Evolutionary conservation across 2,329 filamentous ascomycete species (phyloP), one percentile per base, ranked within the genome.

Genomic region (Xylariaceae sp.): DNA sequence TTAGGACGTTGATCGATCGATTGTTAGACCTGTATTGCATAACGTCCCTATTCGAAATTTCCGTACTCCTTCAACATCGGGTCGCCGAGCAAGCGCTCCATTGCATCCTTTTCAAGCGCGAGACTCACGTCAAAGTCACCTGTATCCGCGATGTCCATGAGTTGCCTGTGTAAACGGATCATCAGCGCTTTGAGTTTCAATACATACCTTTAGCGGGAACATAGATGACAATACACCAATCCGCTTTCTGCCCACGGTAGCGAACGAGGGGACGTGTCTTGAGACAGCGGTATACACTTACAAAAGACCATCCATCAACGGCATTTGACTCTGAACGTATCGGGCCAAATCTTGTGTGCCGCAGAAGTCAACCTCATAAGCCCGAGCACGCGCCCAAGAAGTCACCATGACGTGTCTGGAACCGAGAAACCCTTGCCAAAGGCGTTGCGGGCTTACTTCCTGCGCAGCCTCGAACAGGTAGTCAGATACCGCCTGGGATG

Each of bases 381-480:
- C 57, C 17, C 61, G 62, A 12, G 65, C 47, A 30, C 68, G 57
- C 19, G 67, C 64, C 75, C 75, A 78, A 0, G 68, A 71, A 5
- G 74, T 77, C 3, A 72, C 68, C 3, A 76, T 53, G 1, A 68
- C 54, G 58, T 77, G 74, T 18, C 64, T 59, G 0, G 55, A 49
- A 0, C 75, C 75, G 6, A 75, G 48, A 46, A 76, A 77, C 0
- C 57, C 69, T 51, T 73, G 69, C 75, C 75, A 78, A 14, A 77
- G 52, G 6, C 75, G 64, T 59, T 77, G 74, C 0, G 75, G 74
- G 11, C 67, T 67, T 11, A 66, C 54, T 55, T 77, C 74, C 47
- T 70, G 62, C 2, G 71, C 71, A 10, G 66, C 64, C 43, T 74
- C 70, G 47, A 77, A 70, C 2, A 78, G 57, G 32, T 70, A 59